These are phyloP conservation scores for Agaricus subrufescens DNA, from an alignment of 768 basidiomycete genomes.

Conservation along the genomic window DNA sequence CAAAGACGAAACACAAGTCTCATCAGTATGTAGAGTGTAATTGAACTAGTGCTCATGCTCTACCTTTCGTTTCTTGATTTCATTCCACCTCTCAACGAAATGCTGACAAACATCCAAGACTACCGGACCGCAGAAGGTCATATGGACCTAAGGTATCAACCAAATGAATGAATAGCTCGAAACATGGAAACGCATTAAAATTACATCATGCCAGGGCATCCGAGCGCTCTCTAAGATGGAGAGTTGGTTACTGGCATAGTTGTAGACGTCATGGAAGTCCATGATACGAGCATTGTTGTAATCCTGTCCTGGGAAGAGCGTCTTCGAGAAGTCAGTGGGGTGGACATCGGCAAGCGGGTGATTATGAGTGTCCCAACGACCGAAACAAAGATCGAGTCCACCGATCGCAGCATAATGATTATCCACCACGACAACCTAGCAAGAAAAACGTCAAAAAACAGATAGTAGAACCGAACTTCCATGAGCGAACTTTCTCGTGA, in stretches of 20 bases:
- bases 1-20: not conserved
- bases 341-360: conserved; percentile 92
- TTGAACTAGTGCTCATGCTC: conserved; percentile 6
- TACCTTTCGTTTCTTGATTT: conserved; percentile 79
- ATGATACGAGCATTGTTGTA: conserved; percentile 87
- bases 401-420: conserved; percentile 85
- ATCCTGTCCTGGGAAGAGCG: conserved; percentile 91
- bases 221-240: conserved; percentile 64
- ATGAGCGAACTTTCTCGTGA: conserved; percentile 64
- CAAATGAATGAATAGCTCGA: not conserved
- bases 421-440: conserved; percentile 74
- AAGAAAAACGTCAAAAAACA: not conserved
- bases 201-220: conserved; percentile 96
- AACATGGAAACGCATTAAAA: conserved; percentile 6
- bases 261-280: conserved; percentile 81
- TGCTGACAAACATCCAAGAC: conserved; percentile 93
- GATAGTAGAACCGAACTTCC: not conserved
- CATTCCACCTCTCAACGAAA: conserved; percentile 91
- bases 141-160: conserved; percentile 53
- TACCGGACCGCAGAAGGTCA: conserved; percentile 75
- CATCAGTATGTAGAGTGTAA: not conserved
- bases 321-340: conserved; percentile 75
- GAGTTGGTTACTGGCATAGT: conserved; percentile 68
- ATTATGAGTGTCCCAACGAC: conserved; percentile 92
- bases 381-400: conserved; percentile 94